Percentiles rank a stretch among this genome's conserved stretches.
Evolutionary conservation across 2,329 filamentous ascomycete genomes (phyloP).

Genomic region (Cladosporium sp.): DNA sequence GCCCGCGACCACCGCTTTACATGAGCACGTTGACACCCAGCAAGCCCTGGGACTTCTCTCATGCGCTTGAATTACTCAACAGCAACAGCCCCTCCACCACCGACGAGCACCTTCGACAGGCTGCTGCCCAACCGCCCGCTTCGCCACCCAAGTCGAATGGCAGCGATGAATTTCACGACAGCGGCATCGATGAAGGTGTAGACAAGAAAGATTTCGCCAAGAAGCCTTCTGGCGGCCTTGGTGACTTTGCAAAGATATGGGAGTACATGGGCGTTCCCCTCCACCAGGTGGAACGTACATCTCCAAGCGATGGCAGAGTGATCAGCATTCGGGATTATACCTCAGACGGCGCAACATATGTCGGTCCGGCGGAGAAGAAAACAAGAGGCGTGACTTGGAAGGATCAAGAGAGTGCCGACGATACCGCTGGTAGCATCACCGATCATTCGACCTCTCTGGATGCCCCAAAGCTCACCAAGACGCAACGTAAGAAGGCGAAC

Average conservation of each 20-base stretch:
- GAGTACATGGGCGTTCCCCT: conserved; percentile 36
- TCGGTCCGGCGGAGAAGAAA: background rate
- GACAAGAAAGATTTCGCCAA: conserved; percentile 17
- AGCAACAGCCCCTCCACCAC: conserved; percentile 18
- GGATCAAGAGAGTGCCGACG: conserved; percentile 17
- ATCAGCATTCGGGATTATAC: conserved; percentile 30
- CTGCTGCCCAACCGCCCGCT: conserved; percentile 3
- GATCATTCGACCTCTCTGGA: conserved; percentile 19
- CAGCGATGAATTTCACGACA: conserved; percentile 8
- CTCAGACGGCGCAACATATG: conserved; percentile 40
- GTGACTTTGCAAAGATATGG: conserved; percentile 46
- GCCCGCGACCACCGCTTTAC: conserved; percentile 15
- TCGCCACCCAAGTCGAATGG: conserved; percentile 9
- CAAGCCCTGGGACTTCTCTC: conserved; percentile 43
- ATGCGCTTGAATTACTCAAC: conserved; percentile 40
- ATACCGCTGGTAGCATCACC: conserved; percentile 19
- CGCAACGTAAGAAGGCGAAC: conserved; percentile 33
- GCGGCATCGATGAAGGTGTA: conserved; percentile 11
- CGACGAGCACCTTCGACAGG: conserved; percentile 5
- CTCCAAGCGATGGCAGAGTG: conserved; percentile 11
- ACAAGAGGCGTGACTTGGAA: conserved; percentile 9
- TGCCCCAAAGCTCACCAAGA: conserved; percentile 28
- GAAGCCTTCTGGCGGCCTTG: conserved; percentile 27
- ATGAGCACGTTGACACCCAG: conserved; percentile 31
- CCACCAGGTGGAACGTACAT: background rate